phyloP scores from a whole-genome alignment of 192 early-diverging fungal genomes.

The Backusella tuberculispora region DNA sequence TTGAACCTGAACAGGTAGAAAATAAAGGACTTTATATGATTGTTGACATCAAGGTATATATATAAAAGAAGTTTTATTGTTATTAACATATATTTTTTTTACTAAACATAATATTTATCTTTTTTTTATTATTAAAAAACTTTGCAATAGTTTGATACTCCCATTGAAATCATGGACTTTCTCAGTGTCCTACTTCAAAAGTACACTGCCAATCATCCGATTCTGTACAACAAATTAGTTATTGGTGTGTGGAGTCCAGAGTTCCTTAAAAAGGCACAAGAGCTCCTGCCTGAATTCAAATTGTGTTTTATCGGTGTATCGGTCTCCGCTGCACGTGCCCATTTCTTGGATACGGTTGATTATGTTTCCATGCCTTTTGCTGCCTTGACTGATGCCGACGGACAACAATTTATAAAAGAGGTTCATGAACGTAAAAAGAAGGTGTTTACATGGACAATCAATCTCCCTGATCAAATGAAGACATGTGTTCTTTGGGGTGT shows the following conservation, averaged over 20 bases:
- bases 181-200: slow-evolving; percentile 29
- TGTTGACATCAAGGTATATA: slow-evolving; percentile 59
- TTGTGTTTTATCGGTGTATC: slow-evolving; percentile 56
- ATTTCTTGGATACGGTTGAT: slow-evolving; percentile 49
- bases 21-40: slow-evolving; percentile 52
- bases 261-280: slow-evolving; percentile 49
- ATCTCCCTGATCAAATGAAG: slow-evolving; percentile 40
- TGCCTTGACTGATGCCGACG: slow-evolving; percentile 40
- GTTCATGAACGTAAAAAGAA: slow-evolving; percentile 51
- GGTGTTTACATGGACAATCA: slow-evolving; percentile 59
- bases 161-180: slow-evolving; percentile 36
- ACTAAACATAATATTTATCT: no score
- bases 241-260: slow-evolving; percentile 60
- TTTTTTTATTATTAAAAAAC: background rate
- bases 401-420: slow-evolving; percentile 51
- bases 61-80: background rate
- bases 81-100: no score
- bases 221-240: slow-evolving; percentile 41
- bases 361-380: slow-evolving; percentile 50
- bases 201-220: background rate
- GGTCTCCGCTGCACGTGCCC: slow-evolving; percentile 41
- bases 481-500: slow-evolving; percentile 49
- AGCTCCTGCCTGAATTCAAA: slow-evolving; percentile 46
- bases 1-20: slow-evolving; percentile 38
- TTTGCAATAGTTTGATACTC: slow-evolving; percentile 41